Evolutionary conservation across 768 basidiomycete species (phyloP).

Genomic region (Leccinum uliginosum): DNA sequence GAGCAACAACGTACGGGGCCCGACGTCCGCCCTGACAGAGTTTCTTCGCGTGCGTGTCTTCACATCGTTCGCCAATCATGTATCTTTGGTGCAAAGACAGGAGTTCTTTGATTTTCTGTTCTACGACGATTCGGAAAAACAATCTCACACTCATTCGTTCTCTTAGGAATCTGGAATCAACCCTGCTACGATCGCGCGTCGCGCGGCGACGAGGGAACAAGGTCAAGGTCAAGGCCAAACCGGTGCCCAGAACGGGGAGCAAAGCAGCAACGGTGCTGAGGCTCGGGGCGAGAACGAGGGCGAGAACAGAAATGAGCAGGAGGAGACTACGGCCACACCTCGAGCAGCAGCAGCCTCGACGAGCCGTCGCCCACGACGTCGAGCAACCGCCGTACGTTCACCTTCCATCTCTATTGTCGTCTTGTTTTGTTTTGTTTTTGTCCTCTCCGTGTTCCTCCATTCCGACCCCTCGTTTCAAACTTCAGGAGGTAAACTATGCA

Average conservation of each 20-base stretch:
- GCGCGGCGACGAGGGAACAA: slow-evolving; percentile 30
- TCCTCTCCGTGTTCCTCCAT: background rate
- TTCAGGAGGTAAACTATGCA: slow-evolving; percentile 43
- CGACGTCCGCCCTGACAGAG: slow-evolving; percentile 79
- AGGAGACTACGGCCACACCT: background rate
- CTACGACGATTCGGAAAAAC: slow-evolving; percentile 16
- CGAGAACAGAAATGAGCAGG: background rate
- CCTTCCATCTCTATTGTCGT: background rate
- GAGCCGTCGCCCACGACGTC: slow-evolving; percentile 15
- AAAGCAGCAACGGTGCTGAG: slow-evolving; percentile 9
- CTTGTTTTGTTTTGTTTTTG: background rate
- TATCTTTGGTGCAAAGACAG: background rate
- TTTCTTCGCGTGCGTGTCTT: slow-evolving; percentile 58
- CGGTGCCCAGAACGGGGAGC: slow-evolving; percentile 5
- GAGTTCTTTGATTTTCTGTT: background rate
- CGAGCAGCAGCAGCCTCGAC: slow-evolving; percentile 4
- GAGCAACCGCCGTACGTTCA: slow-evolving; percentile 9
- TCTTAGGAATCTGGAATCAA: slow-evolving; percentile 51
- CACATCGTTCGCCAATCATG: background rate
- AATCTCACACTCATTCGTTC: background rate
- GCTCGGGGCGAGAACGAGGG: slow-evolving; percentile 13
- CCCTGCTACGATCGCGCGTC: slow-evolving; percentile 36
- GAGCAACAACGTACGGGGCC: slow-evolving; percentile 67
- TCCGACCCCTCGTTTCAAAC: background rate
- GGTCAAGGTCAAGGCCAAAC: slow-evolving; percentile 34